Evolutionary conservation across 441 rosid species (phyloP), one percentile per base, ranked within the genome.

Genomic region (Adansonia gregorii): DNA sequence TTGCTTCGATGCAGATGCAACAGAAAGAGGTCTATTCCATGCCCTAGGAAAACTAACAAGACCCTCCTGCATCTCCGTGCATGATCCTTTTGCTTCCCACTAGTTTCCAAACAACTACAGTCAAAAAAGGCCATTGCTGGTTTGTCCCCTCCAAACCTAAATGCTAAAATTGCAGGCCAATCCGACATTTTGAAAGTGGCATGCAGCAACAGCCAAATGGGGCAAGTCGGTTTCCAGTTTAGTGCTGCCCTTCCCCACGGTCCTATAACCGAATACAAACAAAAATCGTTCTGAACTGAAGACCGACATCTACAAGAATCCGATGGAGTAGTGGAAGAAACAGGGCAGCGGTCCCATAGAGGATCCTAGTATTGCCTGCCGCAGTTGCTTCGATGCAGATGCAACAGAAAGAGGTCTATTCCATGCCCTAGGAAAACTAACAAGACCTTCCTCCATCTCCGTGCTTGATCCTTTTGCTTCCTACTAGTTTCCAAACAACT

Each of bases 391-490:
- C 11, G 35, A 3, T 48, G 12, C 43, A 6, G 39, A 69, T 69
- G 56, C 20, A 19, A 22, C 73, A 69, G 10, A 69, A 48, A 35
- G 6, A 22, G 73, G 73, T 10, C 73, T 58, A 45, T 67, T 35
- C 3, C 48, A 35, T 0, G 68, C 68, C 68, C 46, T n/a, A 60
- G n/a, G 66, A 11, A 24, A 60, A 60, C 10, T 7, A 64, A 63
- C 67, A 31, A 14, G 9, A 5, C 39, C 6, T 15, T 27, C 39
- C 39, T 43, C 8, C 2, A n/a, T 35, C 41, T 35, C 41, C 41
- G 41, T 35, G 41, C 59, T 10, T 24, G 8, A 2, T 46, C 17
- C 19, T 64, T 35, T 64, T 15, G 68, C 48, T 35, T 64, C 19
- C 46, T 22, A 64, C 22, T 14, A 35, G 2, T 15, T 15, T 35